Evolutionary conservation across 805 yeast genomes (phyloP).

Genomic region (Suhomyces prunicola): DNA sequence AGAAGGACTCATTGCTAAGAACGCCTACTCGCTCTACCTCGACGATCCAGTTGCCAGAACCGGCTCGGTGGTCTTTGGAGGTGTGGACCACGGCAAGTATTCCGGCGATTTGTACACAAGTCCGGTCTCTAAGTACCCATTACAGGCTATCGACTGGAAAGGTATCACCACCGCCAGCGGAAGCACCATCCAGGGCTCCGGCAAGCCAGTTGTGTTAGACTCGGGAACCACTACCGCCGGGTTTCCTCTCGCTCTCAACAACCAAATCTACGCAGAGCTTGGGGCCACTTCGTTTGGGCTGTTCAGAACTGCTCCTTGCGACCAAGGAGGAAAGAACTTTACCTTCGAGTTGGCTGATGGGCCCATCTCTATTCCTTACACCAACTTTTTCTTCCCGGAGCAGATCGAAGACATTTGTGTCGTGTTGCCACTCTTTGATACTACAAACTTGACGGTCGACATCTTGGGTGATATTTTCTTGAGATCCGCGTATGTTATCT

Average conservation of each 20-base stretch:
- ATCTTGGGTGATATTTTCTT: not conserved
- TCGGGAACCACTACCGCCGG: no score
- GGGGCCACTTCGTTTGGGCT: no score
- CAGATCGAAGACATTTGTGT: no score
- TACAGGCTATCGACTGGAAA: no score
- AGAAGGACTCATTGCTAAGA: slow-evolving; percentile 22
- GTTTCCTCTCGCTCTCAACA: no score
- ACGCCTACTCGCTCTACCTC: slow-evolving; percentile 12
- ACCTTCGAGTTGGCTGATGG: not conserved
- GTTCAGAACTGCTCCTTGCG: no score
- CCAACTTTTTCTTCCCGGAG: no score
- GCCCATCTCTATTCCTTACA: no score
- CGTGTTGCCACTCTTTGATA: not conserved
- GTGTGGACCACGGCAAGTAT: slow-evolving; percentile 11
- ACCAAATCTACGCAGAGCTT: no score
- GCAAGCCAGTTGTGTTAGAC: not conserved
- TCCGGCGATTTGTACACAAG: not conserved
- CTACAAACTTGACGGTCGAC: not conserved
- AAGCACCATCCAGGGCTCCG: not conserved
- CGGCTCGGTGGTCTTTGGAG: slow-evolving; percentile 12
- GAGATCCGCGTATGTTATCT: no score
- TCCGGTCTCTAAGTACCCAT: slow-evolving; percentile 1
- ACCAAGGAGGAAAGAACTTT: not conserved
- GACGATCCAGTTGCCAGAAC: slow-evolving; percentile 4
- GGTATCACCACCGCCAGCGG: not conserved